A percentile compares a stretch with the other conserved stretches of the same genome.
phyloP scores from a whole-genome alignment of 2,329 filamentous ascomycete species.

The Lasiodiplodia hormozganensis region DNA sequence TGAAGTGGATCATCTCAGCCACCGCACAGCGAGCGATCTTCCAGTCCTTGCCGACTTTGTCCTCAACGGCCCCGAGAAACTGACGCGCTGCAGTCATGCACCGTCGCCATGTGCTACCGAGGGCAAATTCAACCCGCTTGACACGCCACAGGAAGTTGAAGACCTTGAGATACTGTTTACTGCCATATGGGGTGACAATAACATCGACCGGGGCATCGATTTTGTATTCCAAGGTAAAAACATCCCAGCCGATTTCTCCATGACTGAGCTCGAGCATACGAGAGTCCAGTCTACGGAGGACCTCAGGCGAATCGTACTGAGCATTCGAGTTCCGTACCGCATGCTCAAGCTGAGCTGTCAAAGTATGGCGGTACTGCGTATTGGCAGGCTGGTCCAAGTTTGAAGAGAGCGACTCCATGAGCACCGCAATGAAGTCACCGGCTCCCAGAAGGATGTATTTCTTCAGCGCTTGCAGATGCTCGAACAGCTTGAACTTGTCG shows the following conservation, averaged over 20 bases:
- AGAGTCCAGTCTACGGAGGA: constrained; percentile 90
- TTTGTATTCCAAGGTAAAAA: constrained; percentile 98
- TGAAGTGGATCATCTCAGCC: constrained; percentile 98
- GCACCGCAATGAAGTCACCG: constrained; percentile 93
- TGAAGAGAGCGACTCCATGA: constrained; percentile 94
- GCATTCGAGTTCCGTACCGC: constrained; percentile 97
- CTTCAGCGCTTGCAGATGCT: constrained; percentile 89
- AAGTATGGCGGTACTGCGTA: constrained; percentile 92
- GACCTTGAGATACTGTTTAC: constrained; percentile 95
- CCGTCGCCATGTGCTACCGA: constrained; percentile 89
- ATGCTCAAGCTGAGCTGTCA: constrained; percentile 97
- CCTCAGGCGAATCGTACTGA: constrained; percentile 91
- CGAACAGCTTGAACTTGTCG: constrained; percentile 91
- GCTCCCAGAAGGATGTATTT: constrained; percentile 94
- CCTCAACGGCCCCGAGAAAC: constrained; percentile 80
- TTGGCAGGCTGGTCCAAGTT: constrained; percentile 96
- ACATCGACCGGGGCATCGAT: constrained; percentile 96
- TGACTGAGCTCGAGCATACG: constrained; percentile 97
- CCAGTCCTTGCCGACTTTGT: constrained; percentile 80
- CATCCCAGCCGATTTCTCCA: constrained; percentile 98
- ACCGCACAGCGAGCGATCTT: constrained; percentile 86
- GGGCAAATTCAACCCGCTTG: constrained; percentile 94
- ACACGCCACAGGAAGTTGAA: constrained; percentile 99
- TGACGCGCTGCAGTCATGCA: constrained; percentile 94
- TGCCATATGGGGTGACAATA: constrained; percentile 94